Conservation (phyloP, 495 filamentous ascomycete species). For the Penicillium macrosclerotiorum region DNA sequence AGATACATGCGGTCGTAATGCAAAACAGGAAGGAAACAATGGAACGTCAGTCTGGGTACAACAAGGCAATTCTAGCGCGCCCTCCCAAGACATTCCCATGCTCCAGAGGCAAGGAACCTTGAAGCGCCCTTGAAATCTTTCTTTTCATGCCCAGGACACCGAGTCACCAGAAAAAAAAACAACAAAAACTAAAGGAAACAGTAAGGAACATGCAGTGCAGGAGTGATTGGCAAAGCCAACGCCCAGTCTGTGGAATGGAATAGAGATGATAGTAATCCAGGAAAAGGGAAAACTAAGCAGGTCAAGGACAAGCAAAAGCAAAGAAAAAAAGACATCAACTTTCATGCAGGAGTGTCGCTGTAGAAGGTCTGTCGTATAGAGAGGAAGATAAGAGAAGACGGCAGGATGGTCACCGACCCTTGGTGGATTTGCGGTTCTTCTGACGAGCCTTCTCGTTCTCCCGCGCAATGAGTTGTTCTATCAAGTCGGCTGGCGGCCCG, state of each 20-base stretch:
- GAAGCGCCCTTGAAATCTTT: conserved; percentile 1
- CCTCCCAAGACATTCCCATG: conserved; percentile 10
- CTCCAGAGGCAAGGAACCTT: neutral
- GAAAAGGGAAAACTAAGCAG: neutral
- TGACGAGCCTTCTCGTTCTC: conserved; percentile 41
- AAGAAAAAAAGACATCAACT: conserved; percentile 1
- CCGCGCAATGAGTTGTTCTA: conserved; percentile 37
- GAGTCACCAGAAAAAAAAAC: conserved; percentile 2
- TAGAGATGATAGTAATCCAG: conserved; percentile 5
- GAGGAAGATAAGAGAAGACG: neutral
- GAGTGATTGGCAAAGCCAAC: no score
- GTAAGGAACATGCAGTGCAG: no score
- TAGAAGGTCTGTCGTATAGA: neutral
- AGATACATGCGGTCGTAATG: conserved; percentile 30
- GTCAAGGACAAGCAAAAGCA: neutral
- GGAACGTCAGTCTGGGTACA: no score
- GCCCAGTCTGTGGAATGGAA: no score
- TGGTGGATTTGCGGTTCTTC: conserved; percentile 31
- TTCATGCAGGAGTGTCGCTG: conserved; percentile 12
- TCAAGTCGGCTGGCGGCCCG: conserved; percentile 30
- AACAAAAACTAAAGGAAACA: neutral
- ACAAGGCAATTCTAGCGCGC: no score
- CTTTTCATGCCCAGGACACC: conserved; percentile 18
- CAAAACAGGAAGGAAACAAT: conserved; percentile 16
- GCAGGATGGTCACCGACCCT: conserved; percentile 28